These are phyloP conservation scores for Stephania cephalantha DNA, from an alignment of 164 flowering plant species.

Conservation along the genomic window DNA sequence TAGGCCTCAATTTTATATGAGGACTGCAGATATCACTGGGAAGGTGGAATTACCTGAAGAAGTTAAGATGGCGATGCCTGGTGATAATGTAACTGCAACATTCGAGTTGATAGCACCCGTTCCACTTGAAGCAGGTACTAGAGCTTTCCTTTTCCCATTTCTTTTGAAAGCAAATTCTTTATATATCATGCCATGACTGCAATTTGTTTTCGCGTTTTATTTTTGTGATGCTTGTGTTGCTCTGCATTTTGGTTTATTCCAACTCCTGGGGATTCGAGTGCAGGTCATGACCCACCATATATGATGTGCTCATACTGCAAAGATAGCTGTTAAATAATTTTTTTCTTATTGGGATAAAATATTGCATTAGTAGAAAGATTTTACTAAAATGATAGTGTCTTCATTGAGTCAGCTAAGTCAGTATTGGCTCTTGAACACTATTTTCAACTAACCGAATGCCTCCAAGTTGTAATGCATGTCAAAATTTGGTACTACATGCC, in stretches of 20 bases:
- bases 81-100: constrained; percentile 90
- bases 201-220: not conserved
- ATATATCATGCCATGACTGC: not conserved
- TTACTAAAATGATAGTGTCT: no score
- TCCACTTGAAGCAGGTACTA: constrained; percentile 82
- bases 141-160: not conserved
- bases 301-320: not conserved
- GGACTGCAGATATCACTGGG: constrained; percentile 95
- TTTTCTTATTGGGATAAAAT: no score
- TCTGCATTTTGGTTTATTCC: not conserved
- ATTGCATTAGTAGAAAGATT: no score
- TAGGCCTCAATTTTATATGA: constrained; percentile 90
- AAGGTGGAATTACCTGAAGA: constrained; percentile 86
- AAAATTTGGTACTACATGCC: no score
- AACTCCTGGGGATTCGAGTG: not conserved
- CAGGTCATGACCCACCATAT: not conserved
- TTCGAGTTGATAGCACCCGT: constrained; percentile 81
- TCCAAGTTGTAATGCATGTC: no score
- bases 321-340: not conserved
- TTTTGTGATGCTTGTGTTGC: not conserved
- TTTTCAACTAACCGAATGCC: no score
- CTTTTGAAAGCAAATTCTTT: not conserved
- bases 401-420: no score
- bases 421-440: no score
- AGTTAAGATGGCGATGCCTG: constrained; percentile 99